phyloP scores from a whole-genome alignment of 805 yeast species.

The Sungouiella thailandica region DNA sequence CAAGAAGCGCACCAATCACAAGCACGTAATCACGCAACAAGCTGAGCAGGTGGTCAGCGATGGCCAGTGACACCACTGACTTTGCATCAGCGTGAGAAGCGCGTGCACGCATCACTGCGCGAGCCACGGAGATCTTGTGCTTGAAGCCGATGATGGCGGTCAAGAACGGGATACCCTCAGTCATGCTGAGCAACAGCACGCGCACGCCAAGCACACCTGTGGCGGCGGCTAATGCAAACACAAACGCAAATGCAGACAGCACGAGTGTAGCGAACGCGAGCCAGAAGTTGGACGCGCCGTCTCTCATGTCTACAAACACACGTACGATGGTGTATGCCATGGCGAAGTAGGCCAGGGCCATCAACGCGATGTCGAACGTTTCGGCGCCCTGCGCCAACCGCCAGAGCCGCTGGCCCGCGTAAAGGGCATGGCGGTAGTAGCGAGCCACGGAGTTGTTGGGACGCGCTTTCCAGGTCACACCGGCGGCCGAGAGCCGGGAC shows the following conservation, averaged over 20 bases:
- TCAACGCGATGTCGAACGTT: conserved; percentile 74
- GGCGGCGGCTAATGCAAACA: conserved; percentile 64
- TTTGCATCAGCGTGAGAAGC: conserved; percentile 34
- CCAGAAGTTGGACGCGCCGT: conserved; percentile 83
- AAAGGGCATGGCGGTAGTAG: conserved; percentile 47
- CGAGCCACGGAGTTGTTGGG: conserved; percentile 52
- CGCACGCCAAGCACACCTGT: conserved; percentile 50
- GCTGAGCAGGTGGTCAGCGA: conserved; percentile 40
- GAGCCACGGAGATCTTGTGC: conserved; percentile 70
- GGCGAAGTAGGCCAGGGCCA: conserved; percentile 76
- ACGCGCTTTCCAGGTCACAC: conserved; percentile 58
- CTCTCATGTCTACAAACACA: conserved; percentile 70
- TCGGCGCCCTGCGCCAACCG: conserved; percentile 66
- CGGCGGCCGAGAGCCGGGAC: conserved; percentile 30
- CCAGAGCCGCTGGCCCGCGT: conserved; percentile 35
- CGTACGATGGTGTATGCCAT: conserved; percentile 81
- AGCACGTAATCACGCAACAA: conserved; percentile 72
- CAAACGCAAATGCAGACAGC: conserved; percentile 77
- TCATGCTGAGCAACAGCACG: conserved; percentile 67
- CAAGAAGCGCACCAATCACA: conserved; percentile 63
- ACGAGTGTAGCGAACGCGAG: conserved; percentile 73
- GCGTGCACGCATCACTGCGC: conserved; percentile 45
- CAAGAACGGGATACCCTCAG: conserved; percentile 91
- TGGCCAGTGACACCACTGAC: conserved; percentile 39
- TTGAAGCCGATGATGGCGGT: conserved; percentile 91